These are phyloP conservation scores for Arabis hirsuta DNA, from an alignment of 345 rosid genomes.

Conservation along the genomic window DNA sequence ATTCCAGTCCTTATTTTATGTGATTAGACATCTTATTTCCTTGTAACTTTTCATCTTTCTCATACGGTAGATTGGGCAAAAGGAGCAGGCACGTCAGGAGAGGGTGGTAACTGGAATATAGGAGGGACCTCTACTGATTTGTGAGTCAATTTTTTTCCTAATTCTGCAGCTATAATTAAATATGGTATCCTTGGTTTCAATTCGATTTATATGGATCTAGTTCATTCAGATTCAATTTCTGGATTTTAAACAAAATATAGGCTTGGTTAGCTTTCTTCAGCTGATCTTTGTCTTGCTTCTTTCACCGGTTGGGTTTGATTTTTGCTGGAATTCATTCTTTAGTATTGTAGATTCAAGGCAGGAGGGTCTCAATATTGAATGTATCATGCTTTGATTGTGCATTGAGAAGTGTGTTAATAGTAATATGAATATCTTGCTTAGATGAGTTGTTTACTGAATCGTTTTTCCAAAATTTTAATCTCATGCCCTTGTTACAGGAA, in stretches of 20 bases:
- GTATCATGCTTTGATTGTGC: slow-evolving; percentile 10
- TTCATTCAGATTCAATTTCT: slow-evolving; percentile 7
- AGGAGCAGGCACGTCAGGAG: slow-evolving; percentile 68
- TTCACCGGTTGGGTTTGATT: background rate
- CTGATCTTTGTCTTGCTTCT: slow-evolving; percentile 9
- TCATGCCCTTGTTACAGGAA: slow-evolving; percentile 25
- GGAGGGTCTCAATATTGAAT: slow-evolving; percentile 20
- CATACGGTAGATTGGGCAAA: slow-evolving; percentile 60
- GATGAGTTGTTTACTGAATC: background rate
- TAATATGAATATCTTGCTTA: slow-evolving; percentile 1
- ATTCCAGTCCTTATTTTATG: background rate
- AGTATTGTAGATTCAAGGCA: slow-evolving; percentile 11
- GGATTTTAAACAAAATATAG: slow-evolving; percentile 2
- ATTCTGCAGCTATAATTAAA: slow-evolving; percentile 3
- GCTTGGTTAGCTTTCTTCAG: slow-evolving; percentile 4
- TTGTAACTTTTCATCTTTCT: slow-evolving; percentile 10
- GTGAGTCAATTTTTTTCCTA: slow-evolving; percentile 44
- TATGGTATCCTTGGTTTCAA: background rate
- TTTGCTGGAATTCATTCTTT: slow-evolving; percentile 1
- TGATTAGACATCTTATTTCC: slow-evolving; percentile 10
- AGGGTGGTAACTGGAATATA: slow-evolving; percentile 61
- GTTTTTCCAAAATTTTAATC: background rate
- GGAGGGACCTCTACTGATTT: slow-evolving; percentile 62
- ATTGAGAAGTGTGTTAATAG: slow-evolving; percentile 5
- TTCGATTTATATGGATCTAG: background rate